Evolutionary conservation across 1,284 basidiomycete genomes (phyloP), one percentile per base, ranked within the genome.

Genomic region (Trichosporon faecale): DNA sequence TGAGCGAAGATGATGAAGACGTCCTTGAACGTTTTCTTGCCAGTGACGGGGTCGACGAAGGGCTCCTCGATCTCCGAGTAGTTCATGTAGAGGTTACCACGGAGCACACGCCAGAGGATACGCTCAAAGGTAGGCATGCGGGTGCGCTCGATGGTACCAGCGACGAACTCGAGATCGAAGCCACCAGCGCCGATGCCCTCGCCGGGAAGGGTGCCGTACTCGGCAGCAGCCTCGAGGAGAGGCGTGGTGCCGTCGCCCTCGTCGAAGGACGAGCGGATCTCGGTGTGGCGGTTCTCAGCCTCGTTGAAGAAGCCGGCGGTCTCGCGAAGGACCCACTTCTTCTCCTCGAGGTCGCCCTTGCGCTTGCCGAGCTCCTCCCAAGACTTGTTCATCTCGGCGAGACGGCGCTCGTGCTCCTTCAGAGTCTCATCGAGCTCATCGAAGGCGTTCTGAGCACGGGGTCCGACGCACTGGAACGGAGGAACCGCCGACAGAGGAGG

Each of bases 1-100:
- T 99, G 97, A 0, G 96, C 97, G 79, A 99, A 99, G 83, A 99
- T 98, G 86, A 99, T 97, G 86, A 99, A 99, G 57, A 99, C 97
- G 76, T 98, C 95, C 88, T 99, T 99, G 85, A 91, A 89, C 8
- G 91, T 92, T 84, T 95, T 91, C 46, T 86, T 87, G 55, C 91
- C 91, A 1, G 91, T 91, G 57, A 86, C 87, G 16, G 94, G 90
- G 79, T 98, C 92, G 70, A 95, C 87, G 79, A 99, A 98, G 1
- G 94, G 92, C 77, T 96, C 92, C 57, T 89, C 88, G 77, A 99
- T 99, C 84, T 99, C 95, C 75, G 76, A 93, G 84, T 98, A 94
- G 85, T 99, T 99, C 95, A 99, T 98, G 87, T 98, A 99, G 35
- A 99, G 86, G 83, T 99, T 99, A 68, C 97, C 97, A 73, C 97